These are phyloP conservation scores for Cryptococcus sp. DNA, from an alignment of 1,284 basidiomycete species.

Conservation along the genomic window DNA sequence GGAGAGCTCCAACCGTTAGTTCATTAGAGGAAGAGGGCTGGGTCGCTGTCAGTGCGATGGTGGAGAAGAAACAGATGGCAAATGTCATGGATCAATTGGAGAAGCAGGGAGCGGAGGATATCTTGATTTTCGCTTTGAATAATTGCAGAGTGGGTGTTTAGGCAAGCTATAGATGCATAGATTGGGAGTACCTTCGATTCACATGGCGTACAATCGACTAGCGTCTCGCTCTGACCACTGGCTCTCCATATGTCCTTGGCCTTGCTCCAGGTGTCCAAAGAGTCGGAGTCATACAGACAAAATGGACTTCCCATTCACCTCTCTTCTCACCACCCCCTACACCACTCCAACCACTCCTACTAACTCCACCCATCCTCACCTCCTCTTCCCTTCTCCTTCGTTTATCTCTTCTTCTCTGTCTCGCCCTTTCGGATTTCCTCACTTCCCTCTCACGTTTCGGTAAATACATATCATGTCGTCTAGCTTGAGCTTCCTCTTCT, in stretches of 20 bases:
- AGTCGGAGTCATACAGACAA: constrained; percentile 28
- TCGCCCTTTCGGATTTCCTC: constrained; percentile 20
- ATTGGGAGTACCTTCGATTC: neutral
- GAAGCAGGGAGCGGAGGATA: constrained; percentile 78
- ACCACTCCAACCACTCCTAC: neutral
- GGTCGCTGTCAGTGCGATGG: constrained; percentile 92
- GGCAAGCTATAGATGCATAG: neutral
- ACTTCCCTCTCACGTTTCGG: constrained; percentile 26
- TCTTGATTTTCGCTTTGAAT: constrained; percentile 81
- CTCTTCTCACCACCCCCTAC: constrained; percentile 1
- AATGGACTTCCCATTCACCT: constrained; percentile 37
- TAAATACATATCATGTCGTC: constrained; percentile 26
- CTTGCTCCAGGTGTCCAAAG: constrained; percentile 32
- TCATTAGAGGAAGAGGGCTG: constrained; percentile 73
- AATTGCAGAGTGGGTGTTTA: constrained; percentile 80
- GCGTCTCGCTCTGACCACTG: constrained; percentile 18
- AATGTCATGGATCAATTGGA: constrained; percentile 86
- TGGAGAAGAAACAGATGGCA: constrained; percentile 77
- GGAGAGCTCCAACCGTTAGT: constrained; percentile 83
- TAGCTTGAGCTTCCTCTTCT: constrained; percentile 18
- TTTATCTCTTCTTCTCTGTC: constrained; percentile 20
- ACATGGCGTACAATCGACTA: neutral
- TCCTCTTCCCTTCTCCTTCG: constrained; percentile 14
- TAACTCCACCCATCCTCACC: constrained; percentile 1
- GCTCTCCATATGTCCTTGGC: constrained; percentile 37